A percentile compares a stretch with the other conserved stretches of the same genome.
Conservation (phyloP, 768 basidiomycete species). For the Termitomyces sp. region DNA sequence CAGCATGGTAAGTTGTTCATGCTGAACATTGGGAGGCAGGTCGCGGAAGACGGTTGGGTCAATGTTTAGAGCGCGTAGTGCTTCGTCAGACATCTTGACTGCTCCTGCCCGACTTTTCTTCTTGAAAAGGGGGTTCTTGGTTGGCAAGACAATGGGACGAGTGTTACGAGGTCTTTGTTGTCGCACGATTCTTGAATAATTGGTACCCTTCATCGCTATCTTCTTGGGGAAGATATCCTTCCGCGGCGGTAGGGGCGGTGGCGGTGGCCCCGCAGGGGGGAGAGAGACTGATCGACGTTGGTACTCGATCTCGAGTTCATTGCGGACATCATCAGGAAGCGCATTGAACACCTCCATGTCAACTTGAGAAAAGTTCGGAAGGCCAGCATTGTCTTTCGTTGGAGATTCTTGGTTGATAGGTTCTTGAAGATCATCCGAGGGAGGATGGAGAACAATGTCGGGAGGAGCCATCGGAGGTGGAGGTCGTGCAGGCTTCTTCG, state of each 20-base stretch:
- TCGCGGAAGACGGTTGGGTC: constrained; percentile 67
- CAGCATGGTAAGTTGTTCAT: constrained; percentile 66
- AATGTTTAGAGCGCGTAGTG: constrained; percentile 63
- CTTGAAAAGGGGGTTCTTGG: constrained; percentile 27
- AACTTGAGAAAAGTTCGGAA: constrained; percentile 75
- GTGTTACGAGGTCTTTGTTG: constrained; percentile 55
- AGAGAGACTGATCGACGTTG: constrained; percentile 56
- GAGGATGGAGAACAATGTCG: constrained; percentile 16
- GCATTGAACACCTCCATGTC: constrained; percentile 69
- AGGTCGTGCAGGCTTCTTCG: constrained; percentile 13
- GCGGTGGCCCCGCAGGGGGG: constrained; percentile 21
- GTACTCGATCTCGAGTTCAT: constrained; percentile 67
- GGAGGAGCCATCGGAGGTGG: constrained; percentile 5
- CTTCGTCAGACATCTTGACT: constrained; percentile 46
- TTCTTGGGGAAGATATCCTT: constrained; percentile 28
- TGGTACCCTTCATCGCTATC: constrained; percentile 30
- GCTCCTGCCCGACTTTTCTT: constrained; percentile 27
- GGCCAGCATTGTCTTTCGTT: constrained; percentile 28
- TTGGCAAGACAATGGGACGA: constrained; percentile 33
- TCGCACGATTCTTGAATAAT: constrained; percentile 56
- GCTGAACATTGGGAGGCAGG: constrained; percentile 64
- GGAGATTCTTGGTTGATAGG: constrained; percentile 8
- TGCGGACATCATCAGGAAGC: constrained; percentile 63
- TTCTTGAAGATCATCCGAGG: constrained; percentile 10
- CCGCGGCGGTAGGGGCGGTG: constrained; percentile 11